Base-by-base conservation (phyloP, 2,329 filamentous ascomycete species). In the Alternaria sp. region DNA sequence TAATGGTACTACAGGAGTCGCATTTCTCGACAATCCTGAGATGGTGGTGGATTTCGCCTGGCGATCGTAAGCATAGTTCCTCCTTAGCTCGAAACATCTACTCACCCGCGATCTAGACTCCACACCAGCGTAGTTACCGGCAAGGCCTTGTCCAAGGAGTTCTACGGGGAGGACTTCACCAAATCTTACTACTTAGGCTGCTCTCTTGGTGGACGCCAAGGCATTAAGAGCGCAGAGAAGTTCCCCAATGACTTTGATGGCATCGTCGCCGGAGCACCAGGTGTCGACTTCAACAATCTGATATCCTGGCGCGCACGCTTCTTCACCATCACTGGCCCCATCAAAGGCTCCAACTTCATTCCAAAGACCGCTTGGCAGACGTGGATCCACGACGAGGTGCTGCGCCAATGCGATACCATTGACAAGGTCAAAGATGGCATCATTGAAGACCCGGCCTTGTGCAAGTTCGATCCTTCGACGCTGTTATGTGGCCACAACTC, bases 351-450 rank as follows among this genome's bases (percentile, higher is more conserved):
- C 0, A 49, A 70, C 22, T 75, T 73, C 55, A 71, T 76, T 18
- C 22, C 64, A 0, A 25, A 58, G 4, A 45, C 45, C 18, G 65
- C 64, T 10, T 76, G 74, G 74, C 63, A 70, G 34, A 66, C 66
- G 10, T 41, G 68, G 57, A 81, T 84, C 18, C 79, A 83, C 61
- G 65, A 78, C 8, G 79, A 81, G 53, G 74, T 84, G n/a, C 63
- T 86, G 18, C 68, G 70, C 2, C 83, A 85, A 65, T 86, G 84
- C 67, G 84, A 86, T 67, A 69, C 68, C 2, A 71, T 84, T 12
- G 84, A 86, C 63, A 80, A 80, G 9, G 81, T 81, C 4, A 61
- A 74, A 14, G 85, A 86, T 65, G 81, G 82, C 4, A 81, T 85
- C 44, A 76, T 84, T 53, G 81, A 81, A 60, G 79, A 83, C 63